Conservation (phyloP, 2,329 filamentous ascomycete species). For the Intubia oerlemansii region DNA sequence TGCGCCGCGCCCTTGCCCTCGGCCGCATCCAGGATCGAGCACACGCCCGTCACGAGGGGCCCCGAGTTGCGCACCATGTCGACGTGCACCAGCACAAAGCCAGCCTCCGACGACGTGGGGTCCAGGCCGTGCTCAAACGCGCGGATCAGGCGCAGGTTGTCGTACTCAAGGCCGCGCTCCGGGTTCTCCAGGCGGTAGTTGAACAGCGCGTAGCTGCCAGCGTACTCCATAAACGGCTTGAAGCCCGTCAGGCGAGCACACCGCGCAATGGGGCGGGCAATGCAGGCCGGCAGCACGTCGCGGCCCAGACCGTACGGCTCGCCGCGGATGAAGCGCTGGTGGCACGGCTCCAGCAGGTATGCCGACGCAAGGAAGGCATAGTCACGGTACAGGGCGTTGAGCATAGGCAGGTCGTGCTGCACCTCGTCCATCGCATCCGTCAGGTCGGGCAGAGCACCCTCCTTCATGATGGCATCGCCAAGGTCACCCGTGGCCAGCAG, state of each 20-base stretch:
- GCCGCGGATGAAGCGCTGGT: conserved; percentile 48
- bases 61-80: conserved; percentile 86
- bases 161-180: conserved; percentile 32
- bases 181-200: conserved; percentile 43
- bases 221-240: conserved; percentile 83
- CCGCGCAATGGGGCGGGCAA: conserved; percentile 63
- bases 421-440: conserved; percentile 52
- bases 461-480: conserved; percentile 45
- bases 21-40: conserved; percentile 38
- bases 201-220: conserved; percentile 45
- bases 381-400: conserved; percentile 78
- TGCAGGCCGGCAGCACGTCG: conserved; percentile 47
- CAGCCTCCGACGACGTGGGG: conserved; percentile 71
- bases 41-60: conserved; percentile 50
- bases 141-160: conserved; percentile 63
- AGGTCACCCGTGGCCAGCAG: conserved; percentile 55
- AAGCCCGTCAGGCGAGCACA: conserved; percentile 65
- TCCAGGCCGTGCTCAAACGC: conserved; percentile 84
- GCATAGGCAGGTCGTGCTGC: conserved; percentile 48
- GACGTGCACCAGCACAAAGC: conserved; percentile 88
- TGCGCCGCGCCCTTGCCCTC: conserved; percentile 15
- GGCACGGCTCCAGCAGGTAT: conserved; percentile 81
- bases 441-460: conserved; percentile 53
- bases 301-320: conserved; percentile 61
- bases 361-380: conserved; percentile 81